Conservation (phyloP, 1,284 basidiomycete genomes). For the Boletellus dicymbophilus region DNA sequence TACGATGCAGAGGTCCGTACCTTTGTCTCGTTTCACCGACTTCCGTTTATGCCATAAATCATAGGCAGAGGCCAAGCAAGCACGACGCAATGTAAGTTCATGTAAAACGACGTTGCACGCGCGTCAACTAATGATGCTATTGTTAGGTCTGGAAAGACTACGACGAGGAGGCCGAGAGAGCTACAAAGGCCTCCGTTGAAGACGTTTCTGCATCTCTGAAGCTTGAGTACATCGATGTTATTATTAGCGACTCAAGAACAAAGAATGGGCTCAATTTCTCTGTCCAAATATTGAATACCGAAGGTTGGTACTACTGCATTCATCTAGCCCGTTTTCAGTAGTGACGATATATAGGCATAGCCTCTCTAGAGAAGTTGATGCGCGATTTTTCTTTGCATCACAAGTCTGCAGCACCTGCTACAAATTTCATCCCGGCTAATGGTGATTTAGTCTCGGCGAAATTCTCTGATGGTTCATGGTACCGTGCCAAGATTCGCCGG, state of each 20-base stretch:
- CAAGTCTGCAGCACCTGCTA: conserved; percentile 57
- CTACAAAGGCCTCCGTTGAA: conserved; percentile 44
- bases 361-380: conserved; percentile 92
- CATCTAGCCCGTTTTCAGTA: conserved; percentile 5
- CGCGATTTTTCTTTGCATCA: conserved; percentile 88
- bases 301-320: conserved; percentile 53
- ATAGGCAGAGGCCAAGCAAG: conserved; percentile 77
- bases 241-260: conserved; percentile 87
- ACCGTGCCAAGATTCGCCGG: conserved; percentile 87
- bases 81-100: conserved; percentile 69
- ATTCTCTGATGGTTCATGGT: conserved; percentile 92
- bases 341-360: conserved; percentile 59
- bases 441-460: conserved; percentile 92
- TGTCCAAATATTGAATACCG: conserved; percentile 88
- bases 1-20: conserved; percentile 76
- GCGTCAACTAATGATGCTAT: not conserved
- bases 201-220: conserved; percentile 61
- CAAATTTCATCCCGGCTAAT: conserved; percentile 74
- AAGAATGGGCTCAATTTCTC: conserved; percentile 83
- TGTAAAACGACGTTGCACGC: not conserved
- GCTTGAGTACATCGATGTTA: conserved; percentile 87
- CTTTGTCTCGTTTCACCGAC: conserved; percentile 13
- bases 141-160: conserved; percentile 83
- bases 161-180: conserved; percentile 67
- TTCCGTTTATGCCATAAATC: conserved; percentile 9